Percentiles rank a stretch among this genome's conserved stretches.
Conservation (phyloP, 805 yeast genomes). For the Clavispora phyllophila region DNA sequence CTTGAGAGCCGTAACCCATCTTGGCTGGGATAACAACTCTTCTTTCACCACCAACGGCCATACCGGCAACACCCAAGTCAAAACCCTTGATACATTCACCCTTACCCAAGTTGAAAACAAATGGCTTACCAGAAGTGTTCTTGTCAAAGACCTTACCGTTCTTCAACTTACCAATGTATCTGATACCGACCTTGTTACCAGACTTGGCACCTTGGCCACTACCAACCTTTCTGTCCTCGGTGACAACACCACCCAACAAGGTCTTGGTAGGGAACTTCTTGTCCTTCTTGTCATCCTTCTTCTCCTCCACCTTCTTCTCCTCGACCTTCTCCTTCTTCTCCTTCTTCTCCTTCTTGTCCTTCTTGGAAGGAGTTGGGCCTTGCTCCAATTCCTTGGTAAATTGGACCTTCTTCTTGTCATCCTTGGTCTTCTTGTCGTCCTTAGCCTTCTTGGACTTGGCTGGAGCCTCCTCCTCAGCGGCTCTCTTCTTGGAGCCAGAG, state of each 20-base stretch:
- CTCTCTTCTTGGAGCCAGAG: conserved; percentile 10
- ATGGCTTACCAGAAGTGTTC: conserved; percentile 96
- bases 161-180: conserved; percentile 96
- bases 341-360: conserved; percentile 16
- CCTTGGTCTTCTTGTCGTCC: conserved; percentile 34
- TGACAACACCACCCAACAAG: conserved; percentile 85
- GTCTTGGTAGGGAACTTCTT: conserved; percentile 69
- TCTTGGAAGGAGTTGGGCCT: conserved; percentile 70
- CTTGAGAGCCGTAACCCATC: conserved; percentile 93
- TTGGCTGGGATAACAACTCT: conserved; percentile 93
- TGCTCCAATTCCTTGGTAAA: conserved; percentile 89
- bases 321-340: conserved; percentile 12
- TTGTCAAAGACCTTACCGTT: conserved; percentile 96
- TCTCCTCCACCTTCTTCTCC: conserved; percentile 13
- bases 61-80: conserved; percentile 98
- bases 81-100: conserved; percentile 99
- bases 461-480: conserved; percentile 22
- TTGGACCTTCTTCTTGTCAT: conserved; percentile 68
- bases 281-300: conserved; percentile 8
- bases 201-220: conserved; percentile 82
- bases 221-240: conserved; percentile 91
- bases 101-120: conserved; percentile 82
- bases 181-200: conserved; percentile 88
- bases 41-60: conserved; percentile 99
- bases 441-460: conserved; percentile 23